Percentiles rank a stretch among this genome's conserved stretches.
Evolutionary conservation across 768 basidiomycete species (phyloP).

Genomic region (Xanthoconium stramineum): DNA sequence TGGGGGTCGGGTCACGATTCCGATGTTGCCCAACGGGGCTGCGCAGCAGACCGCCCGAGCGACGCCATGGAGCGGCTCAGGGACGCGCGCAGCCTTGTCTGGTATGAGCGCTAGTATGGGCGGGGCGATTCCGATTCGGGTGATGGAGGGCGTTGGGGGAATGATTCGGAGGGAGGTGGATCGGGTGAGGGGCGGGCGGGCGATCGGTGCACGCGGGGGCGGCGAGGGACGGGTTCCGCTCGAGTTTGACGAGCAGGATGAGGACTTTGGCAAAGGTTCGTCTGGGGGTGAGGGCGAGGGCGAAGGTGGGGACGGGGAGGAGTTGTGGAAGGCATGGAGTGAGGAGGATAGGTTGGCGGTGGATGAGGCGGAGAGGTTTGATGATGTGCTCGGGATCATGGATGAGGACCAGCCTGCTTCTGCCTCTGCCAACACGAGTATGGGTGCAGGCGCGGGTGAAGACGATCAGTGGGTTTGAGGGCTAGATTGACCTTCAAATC

Average conservation of each 20-base stretch:
- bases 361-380: constrained; percentile 32
- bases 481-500: background rate
- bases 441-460: background rate
- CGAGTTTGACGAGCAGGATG: constrained; percentile 70
- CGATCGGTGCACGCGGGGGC: background rate
- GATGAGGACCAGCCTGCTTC: constrained; percentile 30
- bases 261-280: constrained; percentile 44
- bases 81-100: constrained; percentile 16
- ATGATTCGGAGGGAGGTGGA: constrained; percentile 51
- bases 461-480: background rate
- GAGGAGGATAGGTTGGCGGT: constrained; percentile 31
- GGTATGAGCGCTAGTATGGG: constrained; percentile 12
- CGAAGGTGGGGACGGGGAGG: constrained; percentile 14
- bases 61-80: constrained; percentile 14
- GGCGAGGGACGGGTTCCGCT: constrained; percentile 31
- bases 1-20: constrained; percentile 45
- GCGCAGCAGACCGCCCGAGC: constrained; percentile 15
- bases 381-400: constrained; percentile 32
- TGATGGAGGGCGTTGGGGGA: constrained; percentile 58
- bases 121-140: constrained; percentile 49
- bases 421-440: background rate
- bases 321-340: constrained; percentile 24
- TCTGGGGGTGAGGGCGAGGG: background rate
- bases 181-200: constrained; percentile 12
- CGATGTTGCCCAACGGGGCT: constrained; percentile 78